Percentiles rank a stretch among this genome's conserved stretches.
phyloP scores from a whole-genome alignment of 2,329 filamentous ascomycete genomes.

The Pyricularia pennisetigena region DNA sequence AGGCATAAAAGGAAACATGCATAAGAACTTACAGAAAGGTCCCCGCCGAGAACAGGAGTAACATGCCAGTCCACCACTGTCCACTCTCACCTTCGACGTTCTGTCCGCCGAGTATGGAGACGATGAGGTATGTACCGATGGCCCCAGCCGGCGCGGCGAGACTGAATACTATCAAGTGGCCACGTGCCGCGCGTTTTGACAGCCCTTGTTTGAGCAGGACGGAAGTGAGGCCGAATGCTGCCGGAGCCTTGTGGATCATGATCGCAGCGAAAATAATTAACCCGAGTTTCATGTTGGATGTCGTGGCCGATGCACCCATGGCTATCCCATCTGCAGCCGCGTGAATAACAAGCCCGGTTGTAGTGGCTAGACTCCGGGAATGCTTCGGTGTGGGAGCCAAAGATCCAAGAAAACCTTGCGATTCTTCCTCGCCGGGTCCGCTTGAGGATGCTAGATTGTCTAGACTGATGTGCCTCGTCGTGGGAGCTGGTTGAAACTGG shows the following conservation, averaged over 20 bases:
- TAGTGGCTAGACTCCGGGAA: constrained; percentile 66
- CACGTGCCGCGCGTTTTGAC: constrained; percentile 73
- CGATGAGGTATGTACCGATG: constrained; percentile 69
- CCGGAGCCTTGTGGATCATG: constrained; percentile 95
- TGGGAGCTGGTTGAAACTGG: constrained; percentile 51
- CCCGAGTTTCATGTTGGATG: constrained; percentile 63
- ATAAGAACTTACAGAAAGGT: constrained; percentile 77
- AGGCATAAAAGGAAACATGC: not conserved
- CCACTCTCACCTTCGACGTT: constrained; percentile 48
- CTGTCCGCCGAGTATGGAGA: constrained; percentile 58
- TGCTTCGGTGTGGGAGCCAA: constrained; percentile 47
- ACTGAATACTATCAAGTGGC: constrained; percentile 84
- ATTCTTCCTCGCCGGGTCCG: constrained; percentile 38
- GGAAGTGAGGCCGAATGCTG: constrained; percentile 88
- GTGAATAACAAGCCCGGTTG: constrained; percentile 90
- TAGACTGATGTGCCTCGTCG: constrained; percentile 78
- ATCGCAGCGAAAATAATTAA: constrained; percentile 93
- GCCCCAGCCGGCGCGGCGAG: constrained; percentile 83
- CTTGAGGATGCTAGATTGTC: constrained; percentile 54
- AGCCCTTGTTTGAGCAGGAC: constrained; percentile 85
- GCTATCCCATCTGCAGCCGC: constrained; percentile 92
- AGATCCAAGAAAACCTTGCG: constrained; percentile 49
- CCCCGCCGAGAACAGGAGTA: constrained; percentile 89
- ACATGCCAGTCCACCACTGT: constrained; percentile 84
- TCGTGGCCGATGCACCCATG: constrained; percentile 79